Evolutionary conservation across 202 grass and related monocot species (phyloP).

Genomic region (Setaria viridis): DNA sequence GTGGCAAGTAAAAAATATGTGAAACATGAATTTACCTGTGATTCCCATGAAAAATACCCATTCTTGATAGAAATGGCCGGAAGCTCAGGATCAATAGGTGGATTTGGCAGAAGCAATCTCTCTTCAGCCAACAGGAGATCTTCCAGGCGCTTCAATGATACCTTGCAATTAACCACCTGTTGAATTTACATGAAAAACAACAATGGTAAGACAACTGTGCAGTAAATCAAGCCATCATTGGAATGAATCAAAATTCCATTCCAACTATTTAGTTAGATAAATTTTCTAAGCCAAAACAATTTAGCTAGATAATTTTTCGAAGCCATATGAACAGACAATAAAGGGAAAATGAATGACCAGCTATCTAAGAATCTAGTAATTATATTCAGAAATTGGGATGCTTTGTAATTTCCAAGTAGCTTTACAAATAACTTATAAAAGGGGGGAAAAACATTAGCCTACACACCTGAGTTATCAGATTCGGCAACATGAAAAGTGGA

Average conservation of each 20-base stretch:
- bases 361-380: constrained; percentile 11
- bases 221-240: constrained; percentile 16
- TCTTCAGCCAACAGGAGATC: constrained; percentile 88
- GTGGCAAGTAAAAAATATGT: constrained; percentile 21
- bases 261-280: constrained; percentile 11
- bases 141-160: constrained; percentile 93
- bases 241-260: constrained; percentile 10
- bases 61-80: constrained; percentile 94
- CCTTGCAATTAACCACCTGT: constrained; percentile 96
- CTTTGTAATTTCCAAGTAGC: constrained; percentile 19
- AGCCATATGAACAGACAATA: constrained; percentile 11
- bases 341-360: background rate
- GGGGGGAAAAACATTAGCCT: background rate
- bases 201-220: constrained; percentile 29
- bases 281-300: constrained; percentile 7
- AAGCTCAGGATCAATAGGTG: constrained; percentile 70
- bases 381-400: background rate
- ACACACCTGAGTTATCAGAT: constrained; percentile 97
- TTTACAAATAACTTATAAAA: constrained; percentile 37
- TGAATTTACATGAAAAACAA: constrained; percentile 44
- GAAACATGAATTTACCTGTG: constrained; percentile 60
- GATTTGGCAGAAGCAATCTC: constrained; percentile 86
- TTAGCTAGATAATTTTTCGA: constrained; percentile 4
- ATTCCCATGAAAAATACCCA: constrained; percentile 95
- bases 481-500: constrained; percentile 95